Percentiles rank a stretch among this genome's conserved stretches.
These are phyloP conservation scores for Penicillium silybi DNA, from an alignment of 495 filamentous ascomycete species.

Conservation along the genomic window DNA sequence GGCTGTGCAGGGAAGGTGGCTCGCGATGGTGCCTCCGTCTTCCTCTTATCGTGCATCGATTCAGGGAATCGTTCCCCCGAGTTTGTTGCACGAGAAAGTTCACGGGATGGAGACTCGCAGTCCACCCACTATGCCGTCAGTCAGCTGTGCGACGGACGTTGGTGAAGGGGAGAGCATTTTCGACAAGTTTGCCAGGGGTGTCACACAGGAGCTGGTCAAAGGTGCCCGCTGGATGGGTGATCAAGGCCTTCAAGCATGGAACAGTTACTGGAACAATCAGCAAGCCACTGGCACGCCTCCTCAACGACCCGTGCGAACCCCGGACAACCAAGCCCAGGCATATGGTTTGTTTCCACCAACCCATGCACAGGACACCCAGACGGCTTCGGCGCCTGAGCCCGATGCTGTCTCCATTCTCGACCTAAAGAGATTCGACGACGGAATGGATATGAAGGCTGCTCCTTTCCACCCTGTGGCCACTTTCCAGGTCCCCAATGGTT, in stretches of 20 bases:
- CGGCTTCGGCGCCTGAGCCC: slow-evolving; percentile 55
- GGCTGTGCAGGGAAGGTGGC: slow-evolving; percentile 73
- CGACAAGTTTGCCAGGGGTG: slow-evolving; percentile 80
- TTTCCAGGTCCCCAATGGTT: slow-evolving; percentile 77
- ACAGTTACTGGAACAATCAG: slow-evolving; percentile 80
- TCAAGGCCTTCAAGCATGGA: slow-evolving; percentile 81
- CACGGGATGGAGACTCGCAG: slow-evolving; percentile 66
- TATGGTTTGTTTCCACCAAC: slow-evolving; percentile 66
- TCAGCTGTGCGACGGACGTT: slow-evolving; percentile 71
- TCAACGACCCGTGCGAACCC: slow-evolving; percentile 24
- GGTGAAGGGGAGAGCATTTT: slow-evolving; percentile 76
- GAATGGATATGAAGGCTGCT: slow-evolving; percentile 34
- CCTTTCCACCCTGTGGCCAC: slow-evolving; percentile 64
- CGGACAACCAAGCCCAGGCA: slow-evolving; percentile 26
- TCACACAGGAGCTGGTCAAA: slow-evolving; percentile 86
- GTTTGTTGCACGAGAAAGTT: slow-evolving; percentile 46
- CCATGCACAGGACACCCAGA: slow-evolving; percentile 54
- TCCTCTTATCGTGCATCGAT: slow-evolving; percentile 67
- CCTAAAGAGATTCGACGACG: slow-evolving; percentile 58
- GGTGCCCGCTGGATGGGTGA: slow-evolving; percentile 83
- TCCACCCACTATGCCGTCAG: slow-evolving; percentile 69
- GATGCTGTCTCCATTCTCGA: slow-evolving; percentile 83
- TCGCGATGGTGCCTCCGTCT: slow-evolving; percentile 75
- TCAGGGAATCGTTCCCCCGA: slow-evolving; percentile 50
- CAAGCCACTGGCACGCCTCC: slow-evolving; percentile 18